A percentile compares a stretch with the other conserved stretches of the same genome.
Conservation (phyloP, 805 yeast genomes). For the Danielia oregonensis region DNA sequence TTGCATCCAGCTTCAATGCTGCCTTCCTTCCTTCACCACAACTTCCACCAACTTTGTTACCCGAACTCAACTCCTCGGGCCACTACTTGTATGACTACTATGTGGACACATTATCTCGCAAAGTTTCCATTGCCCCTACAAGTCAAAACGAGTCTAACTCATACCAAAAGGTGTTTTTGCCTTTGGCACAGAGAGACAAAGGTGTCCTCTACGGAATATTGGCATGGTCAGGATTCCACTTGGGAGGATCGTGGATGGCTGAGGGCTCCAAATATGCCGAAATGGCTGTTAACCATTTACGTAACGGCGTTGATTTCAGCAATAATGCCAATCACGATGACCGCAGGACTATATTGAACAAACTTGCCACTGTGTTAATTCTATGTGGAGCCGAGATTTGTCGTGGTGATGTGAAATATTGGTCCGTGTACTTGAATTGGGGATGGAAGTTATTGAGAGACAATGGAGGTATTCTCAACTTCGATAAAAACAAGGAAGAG, state of each 20-base stretch:
- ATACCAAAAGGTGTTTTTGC: conserved; percentile 49
- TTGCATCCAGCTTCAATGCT: conserved; percentile 18
- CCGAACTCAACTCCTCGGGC: conserved; percentile 16
- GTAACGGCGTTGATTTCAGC: conserved; percentile 22
- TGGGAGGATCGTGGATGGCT: conserved; percentile 41
- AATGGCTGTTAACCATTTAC: conserved; percentile 43
- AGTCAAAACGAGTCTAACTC: conserved; percentile 44
- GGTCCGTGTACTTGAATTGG: conserved; percentile 64
- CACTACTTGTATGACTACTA: conserved; percentile 45
- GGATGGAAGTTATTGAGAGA: conserved; percentile 60
- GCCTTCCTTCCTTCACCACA: conserved; percentile 26
- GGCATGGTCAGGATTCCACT: conserved; percentile 55
- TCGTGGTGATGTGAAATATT: conserved; percentile 72
- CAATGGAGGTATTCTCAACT: conserved; percentile 60
- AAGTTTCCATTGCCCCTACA: conserved; percentile 46
- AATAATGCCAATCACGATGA: conserved; percentile 18
- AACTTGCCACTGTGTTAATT: conserved; percentile 64
- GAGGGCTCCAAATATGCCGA: conserved; percentile 49
- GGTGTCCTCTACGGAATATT: conserved; percentile 50
- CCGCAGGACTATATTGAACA: conserved; percentile 34
- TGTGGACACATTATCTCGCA: conserved; percentile 39
- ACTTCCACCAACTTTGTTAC: conserved; percentile 16
- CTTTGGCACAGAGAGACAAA: conserved; percentile 49
- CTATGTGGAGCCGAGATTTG: conserved; percentile 80
- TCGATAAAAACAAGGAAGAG: conserved; percentile 52